Conservation (phyloP, 1,284 basidiomycete genomes). For the Microbotryum saponariae region DNA sequence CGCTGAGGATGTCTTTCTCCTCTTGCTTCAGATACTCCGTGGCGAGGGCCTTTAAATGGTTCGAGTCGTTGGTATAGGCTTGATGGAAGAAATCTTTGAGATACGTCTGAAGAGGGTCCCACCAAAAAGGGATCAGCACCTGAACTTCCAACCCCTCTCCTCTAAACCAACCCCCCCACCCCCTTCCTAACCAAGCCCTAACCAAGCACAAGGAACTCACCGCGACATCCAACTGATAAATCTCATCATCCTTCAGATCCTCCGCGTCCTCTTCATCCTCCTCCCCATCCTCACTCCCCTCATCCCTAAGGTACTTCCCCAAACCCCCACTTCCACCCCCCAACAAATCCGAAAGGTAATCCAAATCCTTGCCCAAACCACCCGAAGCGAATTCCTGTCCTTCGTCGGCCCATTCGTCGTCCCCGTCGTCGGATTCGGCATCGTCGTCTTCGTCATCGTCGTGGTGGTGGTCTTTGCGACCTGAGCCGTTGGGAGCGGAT, state of each 20-base stretch:
- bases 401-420: conserved; percentile 83
- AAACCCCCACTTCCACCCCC: conserved; percentile 55
- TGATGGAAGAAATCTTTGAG: conserved; percentile 60
- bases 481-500: conserved; percentile 53
- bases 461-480: conserved; percentile 50
- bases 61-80: conserved; percentile 58
- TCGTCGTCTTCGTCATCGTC: conserved; percentile 50
- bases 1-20: conserved; percentile 13
- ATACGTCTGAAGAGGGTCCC: conserved; percentile 50
- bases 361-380: conserved; percentile 24
- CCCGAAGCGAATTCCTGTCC: conserved; percentile 47
- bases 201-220: conserved; percentile 46
- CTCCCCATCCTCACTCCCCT: conserved; percentile 59
- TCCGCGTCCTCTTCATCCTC: conserved; percentile 56
- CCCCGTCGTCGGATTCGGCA: conserved; percentile 59
- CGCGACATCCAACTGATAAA: conserved; percentile 80
- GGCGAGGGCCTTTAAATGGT: conserved; percentile 35
- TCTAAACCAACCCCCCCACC: not conserved
- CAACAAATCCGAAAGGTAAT: conserved; percentile 32
- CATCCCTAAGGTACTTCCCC: conserved; percentile 49
- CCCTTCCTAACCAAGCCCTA: conserved; percentile 3
- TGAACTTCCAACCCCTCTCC: not conserved
- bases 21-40: conserved; percentile 21
- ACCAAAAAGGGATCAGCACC: not conserved
- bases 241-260: conserved; percentile 74